Conservation (phyloP, 306 rosid species). For the Vigna hirtella region DNA sequence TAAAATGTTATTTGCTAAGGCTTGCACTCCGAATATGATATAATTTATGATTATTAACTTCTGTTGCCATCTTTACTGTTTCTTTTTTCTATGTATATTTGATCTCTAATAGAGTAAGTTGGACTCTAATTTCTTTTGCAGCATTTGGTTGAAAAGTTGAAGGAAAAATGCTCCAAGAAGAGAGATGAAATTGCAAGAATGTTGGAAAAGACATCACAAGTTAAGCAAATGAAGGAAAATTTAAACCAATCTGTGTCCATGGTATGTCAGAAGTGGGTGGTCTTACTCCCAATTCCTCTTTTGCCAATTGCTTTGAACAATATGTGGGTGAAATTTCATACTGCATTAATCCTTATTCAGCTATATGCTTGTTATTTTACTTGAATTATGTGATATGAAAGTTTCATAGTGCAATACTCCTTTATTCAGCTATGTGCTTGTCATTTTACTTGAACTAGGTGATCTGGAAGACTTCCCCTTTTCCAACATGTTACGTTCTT, state of each 20-base stretch:
- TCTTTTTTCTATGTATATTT: not conserved
- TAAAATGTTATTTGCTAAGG: constrained; percentile 17
- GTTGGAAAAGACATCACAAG: constrained; percentile 75
- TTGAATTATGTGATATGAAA: constrained; percentile 10
- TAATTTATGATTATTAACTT: constrained; percentile 10
- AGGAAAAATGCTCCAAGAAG: constrained; percentile 54
- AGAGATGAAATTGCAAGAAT: constrained; percentile 62
- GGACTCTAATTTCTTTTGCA: constrained; percentile 48
- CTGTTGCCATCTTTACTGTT: constrained; percentile 1
- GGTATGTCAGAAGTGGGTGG: constrained; percentile 59
- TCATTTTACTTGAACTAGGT: no score
- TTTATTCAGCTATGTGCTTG: no score
- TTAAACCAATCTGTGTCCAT: constrained; percentile 59
- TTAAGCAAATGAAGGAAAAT: constrained; percentile 68
- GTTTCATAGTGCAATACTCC: no score
- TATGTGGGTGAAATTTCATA: constrained; percentile 35
- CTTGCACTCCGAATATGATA: not conserved
- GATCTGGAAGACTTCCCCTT: no score
- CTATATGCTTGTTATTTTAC: constrained; percentile 36
- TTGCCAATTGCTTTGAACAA: constrained; percentile 19
- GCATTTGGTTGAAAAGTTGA: constrained; percentile 59
- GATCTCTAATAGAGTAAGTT: not conserved
- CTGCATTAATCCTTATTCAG: not conserved
- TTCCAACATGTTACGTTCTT: no score
- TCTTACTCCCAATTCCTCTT: constrained; percentile 23